These are phyloP conservation scores for Auxenochlorella protothecoides DNA, from an alignment of 139 green algal genomes.

Conservation along the genomic window DNA sequence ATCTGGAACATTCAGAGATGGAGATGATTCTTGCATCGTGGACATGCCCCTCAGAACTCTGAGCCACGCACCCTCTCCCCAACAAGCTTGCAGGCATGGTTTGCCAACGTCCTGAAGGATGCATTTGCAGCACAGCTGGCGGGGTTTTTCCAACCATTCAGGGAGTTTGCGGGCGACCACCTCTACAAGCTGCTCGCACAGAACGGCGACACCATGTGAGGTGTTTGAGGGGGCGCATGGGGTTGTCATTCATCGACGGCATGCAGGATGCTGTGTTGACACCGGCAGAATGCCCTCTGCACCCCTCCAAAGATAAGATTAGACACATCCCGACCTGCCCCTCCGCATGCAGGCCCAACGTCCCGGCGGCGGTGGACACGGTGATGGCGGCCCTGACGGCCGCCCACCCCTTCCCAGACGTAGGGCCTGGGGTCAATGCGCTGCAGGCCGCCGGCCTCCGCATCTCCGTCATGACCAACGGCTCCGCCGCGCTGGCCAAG, in stretches of 20 bases:
- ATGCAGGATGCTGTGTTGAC: no score
- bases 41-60: background rate
- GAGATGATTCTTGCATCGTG: background rate
- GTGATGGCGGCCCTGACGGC: background rate
- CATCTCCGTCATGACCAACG: constrained; percentile 4
- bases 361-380: background rate
- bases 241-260: no score
- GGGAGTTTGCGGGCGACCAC: background rate
- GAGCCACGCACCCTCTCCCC: no score
- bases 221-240: no score
- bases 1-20: no score
- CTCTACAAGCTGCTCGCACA: background rate
- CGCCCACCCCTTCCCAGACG: constrained; percentile 4
- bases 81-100: constrained; percentile 3
- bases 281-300: no score
- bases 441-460: constrained; percentile 2
- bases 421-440: background rate
- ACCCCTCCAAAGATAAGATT: no score
- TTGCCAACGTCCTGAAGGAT: constrained; percentile 5
- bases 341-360: background rate
- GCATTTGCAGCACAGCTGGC: constrained; percentile 10
- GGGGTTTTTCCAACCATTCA: constrained; percentile 3
- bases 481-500: background rate
- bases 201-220: no score
- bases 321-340: no score